phyloP scores from a whole-genome alignment of 23 red algal genomes.

The Rhodosorus marinus region DNA sequence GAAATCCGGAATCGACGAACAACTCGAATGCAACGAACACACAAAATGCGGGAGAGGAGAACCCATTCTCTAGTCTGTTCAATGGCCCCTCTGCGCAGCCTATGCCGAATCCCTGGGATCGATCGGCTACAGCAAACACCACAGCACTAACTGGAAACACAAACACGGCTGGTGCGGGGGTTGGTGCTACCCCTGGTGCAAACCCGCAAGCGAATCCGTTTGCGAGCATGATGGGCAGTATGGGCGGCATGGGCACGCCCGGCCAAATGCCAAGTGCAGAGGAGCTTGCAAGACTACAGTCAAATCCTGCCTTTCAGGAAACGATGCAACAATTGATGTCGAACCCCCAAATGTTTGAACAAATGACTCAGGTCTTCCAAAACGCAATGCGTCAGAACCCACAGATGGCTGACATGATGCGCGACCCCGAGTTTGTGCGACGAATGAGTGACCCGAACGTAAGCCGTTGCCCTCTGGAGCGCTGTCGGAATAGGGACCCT shows the following conservation, averaged over 20 bases:
- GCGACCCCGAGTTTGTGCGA: conserved; percentile 58
- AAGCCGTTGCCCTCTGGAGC: conserved; percentile 21
- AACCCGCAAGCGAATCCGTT: background rate
- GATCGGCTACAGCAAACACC: background rate
- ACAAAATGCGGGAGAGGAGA: conserved; percentile 23
- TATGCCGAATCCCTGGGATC: conserved; percentile 71
- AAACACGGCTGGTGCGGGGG: background rate
- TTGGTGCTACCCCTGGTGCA: background rate
- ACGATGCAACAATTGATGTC: conserved; percentile 36
- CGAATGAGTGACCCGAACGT: conserved; percentile 47
- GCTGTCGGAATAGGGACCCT: conserved; percentile 11
- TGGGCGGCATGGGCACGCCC: conserved; percentile 3
- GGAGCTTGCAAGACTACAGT: conserved; percentile 54
- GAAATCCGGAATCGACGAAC: background rate
- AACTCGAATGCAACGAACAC: background rate
- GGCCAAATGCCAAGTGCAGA: conserved; percentile 15
- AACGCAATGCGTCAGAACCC: conserved; percentile 49
- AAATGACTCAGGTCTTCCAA: conserved; percentile 55
- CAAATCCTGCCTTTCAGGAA: conserved; percentile 39
- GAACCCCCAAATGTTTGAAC: conserved; percentile 42
- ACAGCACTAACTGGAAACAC: background rate
- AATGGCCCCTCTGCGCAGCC: conserved; percentile 13
- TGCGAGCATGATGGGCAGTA: background rate
- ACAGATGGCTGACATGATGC: conserved; percentile 44
- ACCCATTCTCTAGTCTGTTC: conserved; percentile 48